Evolutionary conservation across 805 yeast genomes (phyloP).

Genomic region (Saccharomycopsis capsularis): DNA sequence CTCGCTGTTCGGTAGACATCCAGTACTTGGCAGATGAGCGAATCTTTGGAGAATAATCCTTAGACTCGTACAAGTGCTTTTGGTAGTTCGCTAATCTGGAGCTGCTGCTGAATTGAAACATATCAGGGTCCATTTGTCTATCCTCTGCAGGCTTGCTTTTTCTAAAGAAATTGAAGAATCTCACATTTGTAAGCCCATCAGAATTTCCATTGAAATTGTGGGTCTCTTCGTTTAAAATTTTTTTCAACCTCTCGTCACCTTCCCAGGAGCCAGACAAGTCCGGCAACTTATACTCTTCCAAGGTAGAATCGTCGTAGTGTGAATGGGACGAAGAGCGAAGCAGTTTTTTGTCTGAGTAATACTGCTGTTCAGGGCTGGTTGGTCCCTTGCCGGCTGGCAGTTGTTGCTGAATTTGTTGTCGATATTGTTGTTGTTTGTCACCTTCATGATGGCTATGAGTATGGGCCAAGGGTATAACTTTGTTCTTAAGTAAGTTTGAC

Average conservation of each 20-base stretch:
- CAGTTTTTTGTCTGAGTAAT: no score
- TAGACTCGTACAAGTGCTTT: constrained; percentile 19
- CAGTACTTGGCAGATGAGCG: constrained; percentile 58
- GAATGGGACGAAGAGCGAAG: no score
- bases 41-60: constrained; percentile 33
- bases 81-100: background rate
- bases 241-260: constrained; percentile 57
- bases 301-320: background rate
- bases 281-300: constrained; percentile 25
- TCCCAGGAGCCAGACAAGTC: constrained; percentile 57
- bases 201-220: background rate
- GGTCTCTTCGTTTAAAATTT: constrained; percentile 37
- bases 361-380: background rate
- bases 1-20: constrained; percentile 57
- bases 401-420: background rate
- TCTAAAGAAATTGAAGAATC: constrained; percentile 4
- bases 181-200: constrained; percentile 1
- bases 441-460: background rate
- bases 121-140: background rate
- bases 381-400: background rate
- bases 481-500: constrained; percentile 23
- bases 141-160: no score
- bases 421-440: background rate
- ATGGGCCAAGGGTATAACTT: constrained; percentile 4
- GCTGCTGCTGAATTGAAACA: background rate